A percentile compares a stretch with the other conserved stretches of the same genome.
Conservation (phyloP, 257 asterid species). For the Solanum medicagineum region DNA sequence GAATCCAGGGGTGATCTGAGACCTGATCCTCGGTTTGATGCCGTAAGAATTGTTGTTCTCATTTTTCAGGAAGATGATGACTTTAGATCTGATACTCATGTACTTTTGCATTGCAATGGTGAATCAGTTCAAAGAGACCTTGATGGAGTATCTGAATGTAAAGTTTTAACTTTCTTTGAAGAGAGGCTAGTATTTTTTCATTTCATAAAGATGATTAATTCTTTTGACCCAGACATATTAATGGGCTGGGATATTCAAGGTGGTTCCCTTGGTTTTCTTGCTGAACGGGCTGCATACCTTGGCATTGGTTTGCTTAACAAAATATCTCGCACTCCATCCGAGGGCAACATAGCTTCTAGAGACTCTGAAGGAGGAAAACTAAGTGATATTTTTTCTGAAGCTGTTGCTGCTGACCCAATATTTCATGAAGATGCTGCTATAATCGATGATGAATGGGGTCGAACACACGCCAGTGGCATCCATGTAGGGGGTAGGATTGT, state of each 20-base stretch:
- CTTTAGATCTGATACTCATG: constrained; percentile 25
- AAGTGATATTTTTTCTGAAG: constrained; percentile 29
- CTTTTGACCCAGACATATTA: constrained; percentile 67
- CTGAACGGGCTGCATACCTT: constrained; percentile 91
- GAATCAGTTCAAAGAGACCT: constrained; percentile 26
- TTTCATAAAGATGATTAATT: constrained; percentile 40
- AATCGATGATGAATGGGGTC: constrained; percentile 96
- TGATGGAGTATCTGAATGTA: constrained; percentile 56
- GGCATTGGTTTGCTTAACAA: constrained; percentile 65
- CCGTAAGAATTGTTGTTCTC: constrained; percentile 57
- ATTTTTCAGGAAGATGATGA: constrained; percentile 71
- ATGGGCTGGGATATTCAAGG: constrained; percentile 99
- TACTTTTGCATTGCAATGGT: constrained; percentile 48
- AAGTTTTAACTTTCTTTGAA: constrained; percentile 38
- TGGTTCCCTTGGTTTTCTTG: constrained; percentile 90
- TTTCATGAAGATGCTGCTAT: constrained; percentile 31
- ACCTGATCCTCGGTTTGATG: constrained; percentile 94
- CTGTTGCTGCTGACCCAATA: constrained; percentile 28
- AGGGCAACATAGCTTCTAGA: constrained; percentile 25
- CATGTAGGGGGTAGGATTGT: constrained; percentile 94
- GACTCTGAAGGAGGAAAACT: constrained; percentile 26
- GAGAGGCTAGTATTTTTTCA: constrained; percentile 49
- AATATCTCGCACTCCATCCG: constrained; percentile 68
- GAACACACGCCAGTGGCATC: constrained; percentile 95
- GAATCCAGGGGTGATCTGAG: constrained; percentile 84